phyloP scores from a whole-genome alignment of 2,329 filamentous ascomycete genomes.

The Verticillium zaregamsianum region DNA sequence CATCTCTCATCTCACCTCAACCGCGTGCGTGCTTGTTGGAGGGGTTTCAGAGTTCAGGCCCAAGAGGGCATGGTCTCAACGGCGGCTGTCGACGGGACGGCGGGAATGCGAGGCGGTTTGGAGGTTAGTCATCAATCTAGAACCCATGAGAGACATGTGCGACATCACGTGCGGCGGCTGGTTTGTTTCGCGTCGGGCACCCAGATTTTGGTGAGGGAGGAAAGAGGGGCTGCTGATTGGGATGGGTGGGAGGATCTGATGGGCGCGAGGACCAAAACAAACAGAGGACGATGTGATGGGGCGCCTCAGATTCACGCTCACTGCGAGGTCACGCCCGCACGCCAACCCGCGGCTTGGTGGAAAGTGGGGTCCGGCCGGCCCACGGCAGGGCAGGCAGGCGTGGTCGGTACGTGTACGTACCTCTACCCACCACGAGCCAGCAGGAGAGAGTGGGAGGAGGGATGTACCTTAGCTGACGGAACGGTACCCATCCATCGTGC shows the following conservation, averaged over 20 bases:
- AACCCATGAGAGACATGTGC: background rate
- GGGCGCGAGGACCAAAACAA: background rate
- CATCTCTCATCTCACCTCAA: background rate
- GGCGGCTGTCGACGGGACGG: background rate
- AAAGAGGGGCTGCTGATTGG: background rate
- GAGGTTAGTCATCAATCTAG: background rate
- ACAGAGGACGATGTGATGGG: background rate
- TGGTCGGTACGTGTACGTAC: background rate
- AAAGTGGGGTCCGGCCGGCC: background rate
- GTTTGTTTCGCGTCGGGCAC: background rate
- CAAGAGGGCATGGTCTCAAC: background rate
- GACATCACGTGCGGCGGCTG: background rate
- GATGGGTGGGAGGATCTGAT: background rate
- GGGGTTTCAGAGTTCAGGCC: background rate
- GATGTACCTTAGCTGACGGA: background rate
- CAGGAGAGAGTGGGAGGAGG: background rate
- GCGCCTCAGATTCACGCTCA: background rate
- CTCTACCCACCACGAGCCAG: background rate
- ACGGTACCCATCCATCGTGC: too few relatives aligned
- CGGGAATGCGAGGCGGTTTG: too few relatives aligned
- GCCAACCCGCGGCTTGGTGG: background rate
- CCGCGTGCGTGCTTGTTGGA: background rate
- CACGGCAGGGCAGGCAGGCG: background rate
- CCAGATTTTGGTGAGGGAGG: background rate
- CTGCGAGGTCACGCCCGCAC: background rate